Evolutionary conservation across 2,329 filamentous ascomycete species (phyloP), one percentile per base, ranked within the genome.

Genomic region (Aureobasidium sp.): DNA sequence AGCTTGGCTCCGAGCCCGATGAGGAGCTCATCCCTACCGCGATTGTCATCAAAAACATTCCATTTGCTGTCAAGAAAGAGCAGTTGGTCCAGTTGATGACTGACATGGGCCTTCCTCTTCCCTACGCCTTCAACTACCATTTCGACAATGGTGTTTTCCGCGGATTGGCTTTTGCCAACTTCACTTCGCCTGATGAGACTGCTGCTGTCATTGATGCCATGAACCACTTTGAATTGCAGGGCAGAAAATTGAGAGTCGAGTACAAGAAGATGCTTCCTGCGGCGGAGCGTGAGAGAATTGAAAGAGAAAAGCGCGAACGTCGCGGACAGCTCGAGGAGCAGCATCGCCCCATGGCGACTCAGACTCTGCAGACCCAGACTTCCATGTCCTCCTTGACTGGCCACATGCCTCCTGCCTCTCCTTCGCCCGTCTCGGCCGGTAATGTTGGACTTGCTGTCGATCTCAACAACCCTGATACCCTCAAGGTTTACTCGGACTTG

Each of bases 231-330:
- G 94, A 97, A 71, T 84, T 99, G 9, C 91, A 96, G 72, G 94
- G 94, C 50, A 85, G 94, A 64, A 97, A 97, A 78, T 79, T 99
- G 67, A 84, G 94, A 53, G 94, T 99, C 29, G 94, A 99, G 76
- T 99, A 97, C 79, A 99, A 99, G 82, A 97, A 97, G 79, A 97
- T 99, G 94, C 84, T 99, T 5, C 94, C 94, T 0, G 85, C 95
- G 67, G 90, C 92, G 36, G 94, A 97, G 76, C 85, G 94, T 58
- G 94, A 99, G 76, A 85, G 94, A 44, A 97, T 99, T 68, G 94
- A 99, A 75, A 85, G 94, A 6, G 94, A 97, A 77, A 99, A 97
- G 84, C 85, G 94, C 63, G 93, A 97, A 78, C 89, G 94, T 68
- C 87, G 94, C 58, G 94, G 94, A 53, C 94, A 99, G 76, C 83